phyloP scores from a whole-genome alignment of 2,329 filamentous ascomycete genomes.

The Hypoxylon sp. region DNA sequence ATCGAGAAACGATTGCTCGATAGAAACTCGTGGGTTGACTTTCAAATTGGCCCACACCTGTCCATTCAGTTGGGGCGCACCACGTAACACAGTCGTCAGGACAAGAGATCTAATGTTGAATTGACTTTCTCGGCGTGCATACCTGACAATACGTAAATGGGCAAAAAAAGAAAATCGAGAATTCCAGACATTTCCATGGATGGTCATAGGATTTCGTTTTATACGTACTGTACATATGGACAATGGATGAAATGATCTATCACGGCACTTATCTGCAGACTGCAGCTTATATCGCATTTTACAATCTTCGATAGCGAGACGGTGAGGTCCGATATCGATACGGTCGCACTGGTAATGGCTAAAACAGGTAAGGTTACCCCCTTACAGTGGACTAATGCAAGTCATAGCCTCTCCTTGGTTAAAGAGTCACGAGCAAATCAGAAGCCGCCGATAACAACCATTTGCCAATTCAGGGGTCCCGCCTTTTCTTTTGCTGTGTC shows the following conservation, averaged over 20 bases:
- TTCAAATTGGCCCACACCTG: constrained; percentile 28
- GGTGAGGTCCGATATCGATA: constrained; percentile 42
- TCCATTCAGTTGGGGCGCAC: constrained; percentile 31
- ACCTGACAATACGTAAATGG: background rate
- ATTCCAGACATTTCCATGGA: background rate
- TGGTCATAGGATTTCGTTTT: background rate
- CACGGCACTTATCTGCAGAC: constrained; percentile 12
- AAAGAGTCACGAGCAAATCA: constrained; percentile 34
- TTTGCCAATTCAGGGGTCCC: constrained; percentile 40
- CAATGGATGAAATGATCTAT: constrained; percentile 5
- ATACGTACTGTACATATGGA: background rate
- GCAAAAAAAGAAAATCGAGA: background rate
- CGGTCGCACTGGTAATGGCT: constrained; percentile 19
- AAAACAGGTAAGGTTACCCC: constrained; percentile 18
- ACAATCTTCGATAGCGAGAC: constrained; percentile 13
- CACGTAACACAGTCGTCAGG: constrained; percentile 38
- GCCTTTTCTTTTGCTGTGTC: constrained; percentile 17
- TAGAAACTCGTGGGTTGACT: constrained; percentile 39
- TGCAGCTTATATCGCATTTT: constrained; percentile 8
- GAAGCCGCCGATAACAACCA: constrained; percentile 37
- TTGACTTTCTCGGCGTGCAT: constrained; percentile 12
- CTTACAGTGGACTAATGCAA: constrained; percentile 40
- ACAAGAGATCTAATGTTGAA: constrained; percentile 21
- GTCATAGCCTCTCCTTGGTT: constrained; percentile 36
- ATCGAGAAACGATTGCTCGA: constrained; percentile 52